Conservation (phyloP, 129 eudicot species). For the Pulicaria dysenterica region DNA sequence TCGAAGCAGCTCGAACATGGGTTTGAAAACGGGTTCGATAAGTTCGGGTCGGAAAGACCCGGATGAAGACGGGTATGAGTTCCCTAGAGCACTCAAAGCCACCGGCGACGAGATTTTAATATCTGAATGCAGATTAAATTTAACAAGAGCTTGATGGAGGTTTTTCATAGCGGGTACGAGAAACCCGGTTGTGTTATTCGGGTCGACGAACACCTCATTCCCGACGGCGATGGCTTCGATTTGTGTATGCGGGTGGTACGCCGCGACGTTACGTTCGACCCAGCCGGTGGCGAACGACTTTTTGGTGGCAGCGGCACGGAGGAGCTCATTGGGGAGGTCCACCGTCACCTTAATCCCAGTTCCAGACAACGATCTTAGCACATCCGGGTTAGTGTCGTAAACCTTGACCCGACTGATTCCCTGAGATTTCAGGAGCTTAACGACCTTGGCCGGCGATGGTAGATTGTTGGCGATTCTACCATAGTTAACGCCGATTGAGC, state of each 20-base stretch:
- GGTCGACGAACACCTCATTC: conserved; percentile 87
- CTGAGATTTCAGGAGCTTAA: conserved; percentile 68
- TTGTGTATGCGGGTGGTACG: conserved; percentile 64
- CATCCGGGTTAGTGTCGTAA: conserved; percentile 84
- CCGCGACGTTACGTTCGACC: conserved; percentile 60
- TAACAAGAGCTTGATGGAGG: conserved; percentile 58
- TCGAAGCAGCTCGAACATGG: conserved; percentile 65
- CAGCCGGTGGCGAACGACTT: conserved; percentile 61
- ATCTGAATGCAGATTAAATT: conserved; percentile 42
- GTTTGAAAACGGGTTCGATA: conserved; percentile 62
- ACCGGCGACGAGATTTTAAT: conserved; percentile 82
- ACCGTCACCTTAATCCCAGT: conserved; percentile 67
- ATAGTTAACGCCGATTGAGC: conserved; percentile 86
- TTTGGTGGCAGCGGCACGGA: conserved; percentile 59
- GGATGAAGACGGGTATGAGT: conserved; percentile 74
- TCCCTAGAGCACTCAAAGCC: conserved; percentile 65
- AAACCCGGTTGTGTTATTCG: conserved; percentile 58
- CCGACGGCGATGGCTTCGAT: conserved; percentile 94
- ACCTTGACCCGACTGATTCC: conserved; percentile 65
- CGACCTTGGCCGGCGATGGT: conserved; percentile 70
- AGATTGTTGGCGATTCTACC: conserved; percentile 81
- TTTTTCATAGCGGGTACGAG: conserved; percentile 82
- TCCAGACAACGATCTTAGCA: conserved; percentile 64
- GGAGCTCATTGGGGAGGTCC: conserved; percentile 84
- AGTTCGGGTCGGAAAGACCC: conserved; percentile 77